A percentile compares a stretch with the other conserved stretches of the same genome.
These are phyloP conservation scores for Marsdenia floribunda DNA, from an alignment of 257 asterid genomes.

Conservation along the genomic window DNA sequence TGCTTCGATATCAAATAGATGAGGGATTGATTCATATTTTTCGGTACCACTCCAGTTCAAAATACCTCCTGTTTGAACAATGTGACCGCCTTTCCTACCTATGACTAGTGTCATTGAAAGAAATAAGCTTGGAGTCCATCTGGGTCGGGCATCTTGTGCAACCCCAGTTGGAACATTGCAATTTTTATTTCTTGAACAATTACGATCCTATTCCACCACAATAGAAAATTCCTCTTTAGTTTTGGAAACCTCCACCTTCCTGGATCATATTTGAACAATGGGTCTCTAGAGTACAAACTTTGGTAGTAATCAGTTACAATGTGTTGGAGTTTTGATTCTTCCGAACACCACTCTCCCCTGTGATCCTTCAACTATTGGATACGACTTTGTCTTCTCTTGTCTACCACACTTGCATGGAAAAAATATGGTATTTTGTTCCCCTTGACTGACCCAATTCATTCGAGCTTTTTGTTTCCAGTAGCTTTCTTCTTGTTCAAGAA, in stretches of 20 bases:
- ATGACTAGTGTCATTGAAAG: neutral
- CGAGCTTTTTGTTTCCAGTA: neutral
- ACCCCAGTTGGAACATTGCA: neutral
- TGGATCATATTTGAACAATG: neutral
- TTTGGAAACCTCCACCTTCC: neutral
- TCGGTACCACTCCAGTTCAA: neutral
- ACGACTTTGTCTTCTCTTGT: neutral
- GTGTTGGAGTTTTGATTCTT: neutral
- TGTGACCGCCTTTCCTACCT: neutral
- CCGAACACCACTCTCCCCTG: neutral
- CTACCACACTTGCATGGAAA: neutral
- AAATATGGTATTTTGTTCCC: neutral
- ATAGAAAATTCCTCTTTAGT: neutral
- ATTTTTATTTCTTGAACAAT: neutral
- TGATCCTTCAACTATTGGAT: neutral
- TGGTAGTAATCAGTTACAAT: neutral
- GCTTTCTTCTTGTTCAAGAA: neutral
- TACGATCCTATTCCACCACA: neutral
- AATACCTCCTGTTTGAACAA: neutral
- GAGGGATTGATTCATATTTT: neutral
- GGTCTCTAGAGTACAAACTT: neutral
- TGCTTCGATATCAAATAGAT: neutral
- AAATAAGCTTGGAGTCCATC: neutral
- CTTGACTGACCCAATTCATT: neutral
- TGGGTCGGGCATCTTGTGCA: neutral